Conservation (phyloP, 148 eudicot genomes). For the Beta vulgaris region DNA sequence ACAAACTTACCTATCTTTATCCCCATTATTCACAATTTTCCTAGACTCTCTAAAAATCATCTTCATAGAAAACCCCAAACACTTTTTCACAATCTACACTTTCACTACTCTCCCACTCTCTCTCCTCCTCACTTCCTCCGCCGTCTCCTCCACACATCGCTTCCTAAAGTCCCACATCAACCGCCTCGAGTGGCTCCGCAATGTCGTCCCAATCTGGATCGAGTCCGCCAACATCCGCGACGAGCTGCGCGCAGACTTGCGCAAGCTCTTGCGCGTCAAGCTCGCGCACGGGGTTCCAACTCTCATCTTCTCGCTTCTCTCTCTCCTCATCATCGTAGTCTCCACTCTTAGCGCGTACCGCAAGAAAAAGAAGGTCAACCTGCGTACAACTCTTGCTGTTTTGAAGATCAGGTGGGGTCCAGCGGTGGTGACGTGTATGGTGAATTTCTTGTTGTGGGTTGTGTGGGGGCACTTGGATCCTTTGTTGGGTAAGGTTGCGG, state of each 20-base stretch:
- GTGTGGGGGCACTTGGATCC: constrained; percentile 9
- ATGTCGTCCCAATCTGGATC: constrained; percentile 1
- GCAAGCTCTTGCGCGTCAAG: constrained; percentile 26
- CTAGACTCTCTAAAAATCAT: constrained; percentile 24
- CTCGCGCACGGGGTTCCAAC: constrained; percentile 30
- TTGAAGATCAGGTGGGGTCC: constrained; percentile 9
- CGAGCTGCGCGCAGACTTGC: constrained; percentile 21
- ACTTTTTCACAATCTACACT: constrained; percentile 17
- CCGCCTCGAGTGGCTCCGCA: constrained; percentile 19
- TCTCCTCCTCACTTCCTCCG: constrained; percentile 16
- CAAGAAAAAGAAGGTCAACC: background rate
- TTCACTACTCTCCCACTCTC: constrained; percentile 29
- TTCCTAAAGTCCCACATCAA: constrained; percentile 8
- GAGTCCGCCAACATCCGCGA: constrained; percentile 14
- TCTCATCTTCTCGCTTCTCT: constrained; percentile 39
- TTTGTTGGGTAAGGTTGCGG: background rate
- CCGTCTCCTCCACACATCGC: constrained; percentile 20
- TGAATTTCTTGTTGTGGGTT: constrained; percentile 1
- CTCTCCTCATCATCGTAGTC: constrained; percentile 31
- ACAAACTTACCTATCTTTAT: constrained; percentile 5
- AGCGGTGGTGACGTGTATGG: background rate
- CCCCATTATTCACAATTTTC: constrained; percentile 16
- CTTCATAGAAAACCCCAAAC: constrained; percentile 13
- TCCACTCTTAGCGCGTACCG: constrained; percentile 3
- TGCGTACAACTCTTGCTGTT: constrained; percentile 6